Evolutionary conservation across 306 rosid species (phyloP).

Genomic region (Dalbergia cochinchinensis): DNA sequence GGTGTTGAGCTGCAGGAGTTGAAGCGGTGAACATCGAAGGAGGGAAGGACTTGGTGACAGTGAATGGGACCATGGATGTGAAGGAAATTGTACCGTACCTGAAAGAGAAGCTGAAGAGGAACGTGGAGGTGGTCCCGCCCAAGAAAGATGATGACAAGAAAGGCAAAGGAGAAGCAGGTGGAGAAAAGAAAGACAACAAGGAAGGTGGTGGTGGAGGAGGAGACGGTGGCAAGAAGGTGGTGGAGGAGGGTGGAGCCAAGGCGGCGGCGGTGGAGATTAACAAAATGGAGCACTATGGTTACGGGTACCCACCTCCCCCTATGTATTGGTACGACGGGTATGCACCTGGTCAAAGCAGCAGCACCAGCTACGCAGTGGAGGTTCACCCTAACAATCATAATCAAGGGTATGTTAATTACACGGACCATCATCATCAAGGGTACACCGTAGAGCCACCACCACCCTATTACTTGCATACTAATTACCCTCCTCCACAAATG

Average conservation of each 20-base stretch:
- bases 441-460: conserved; percentile 40
- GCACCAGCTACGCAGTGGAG: conserved; percentile 27
- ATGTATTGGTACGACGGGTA: conserved; percentile 60
- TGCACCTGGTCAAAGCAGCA: conserved; percentile 61
- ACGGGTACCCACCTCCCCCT: conserved; percentile 46
- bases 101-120: conserved; percentile 59
- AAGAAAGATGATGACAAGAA: conserved; percentile 61
- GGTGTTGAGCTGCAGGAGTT: conserved; percentile 63
- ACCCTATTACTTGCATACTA: conserved; percentile 37
- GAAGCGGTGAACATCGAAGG: conserved; percentile 61
- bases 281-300: conserved; percentile 74
- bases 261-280: conserved; percentile 50
- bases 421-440: conserved; percentile 35
- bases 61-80: conserved; percentile 72
- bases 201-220: conserved; percentile 43
- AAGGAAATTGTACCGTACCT: conserved; percentile 62
- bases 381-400: conserved; percentile 5
- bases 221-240: conserved; percentile 47
- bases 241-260: conserved; percentile 41
- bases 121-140: conserved; percentile 71
- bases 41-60: conserved; percentile 69
- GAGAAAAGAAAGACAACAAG: conserved; percentile 50
- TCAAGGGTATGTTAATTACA: conserved; percentile 35
- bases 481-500: conserved; percentile 61
- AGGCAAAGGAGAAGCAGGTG: conserved; percentile 38